These are phyloP conservation scores for Cryptococcus floricola DNA, from an alignment of 1,284 basidiomycete genomes.

Conservation along the genomic window DNA sequence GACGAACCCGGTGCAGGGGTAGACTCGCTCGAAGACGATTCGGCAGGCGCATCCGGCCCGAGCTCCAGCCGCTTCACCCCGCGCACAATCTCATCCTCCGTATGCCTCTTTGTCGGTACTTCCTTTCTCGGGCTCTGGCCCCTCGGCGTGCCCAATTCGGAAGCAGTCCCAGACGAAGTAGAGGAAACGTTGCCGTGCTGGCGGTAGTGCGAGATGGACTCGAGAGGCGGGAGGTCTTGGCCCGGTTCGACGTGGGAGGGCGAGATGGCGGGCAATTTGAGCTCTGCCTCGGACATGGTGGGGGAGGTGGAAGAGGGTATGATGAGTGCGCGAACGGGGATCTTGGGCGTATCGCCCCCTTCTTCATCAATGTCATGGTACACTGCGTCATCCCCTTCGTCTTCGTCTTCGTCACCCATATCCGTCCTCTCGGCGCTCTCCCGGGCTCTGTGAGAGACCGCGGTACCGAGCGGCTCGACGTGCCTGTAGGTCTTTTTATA, in stretches of 20 bases:
- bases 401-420: slow-evolving; percentile 8
- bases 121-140: slow-evolving; percentile 2
- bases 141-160: slow-evolving; percentile 5
- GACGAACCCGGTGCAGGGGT: background rate
- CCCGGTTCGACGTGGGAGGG: background rate
- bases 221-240: slow-evolving; percentile 8
- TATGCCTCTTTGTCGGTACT: slow-evolving; percentile 42
- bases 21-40: background rate
- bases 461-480: slow-evolving; percentile 43
- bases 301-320: background rate
- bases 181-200: background rate
- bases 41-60: slow-evolving; percentile 16
- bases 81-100: slow-evolving; percentile 40
- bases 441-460: slow-evolving; percentile 20
- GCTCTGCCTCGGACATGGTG: slow-evolving; percentile 3
- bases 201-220: slow-evolving; percentile 8
- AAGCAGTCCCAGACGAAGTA: background rate
- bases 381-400: slow-evolving; percentile 8
- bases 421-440: slow-evolving; percentile 12
- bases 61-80: slow-evolving; percentile 47
- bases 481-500: slow-evolving; percentile 47
- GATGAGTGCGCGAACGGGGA: slow-evolving; percentile 14
- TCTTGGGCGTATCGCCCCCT: slow-evolving; percentile 15
- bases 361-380: slow-evolving; percentile 6
- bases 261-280: slow-evolving; percentile 15